A percentile compares a stretch with the other conserved stretches of the same genome.
phyloP scores from a whole-genome alignment of 2,329 filamentous ascomycete species.

The Tothia fuscella region DNA sequence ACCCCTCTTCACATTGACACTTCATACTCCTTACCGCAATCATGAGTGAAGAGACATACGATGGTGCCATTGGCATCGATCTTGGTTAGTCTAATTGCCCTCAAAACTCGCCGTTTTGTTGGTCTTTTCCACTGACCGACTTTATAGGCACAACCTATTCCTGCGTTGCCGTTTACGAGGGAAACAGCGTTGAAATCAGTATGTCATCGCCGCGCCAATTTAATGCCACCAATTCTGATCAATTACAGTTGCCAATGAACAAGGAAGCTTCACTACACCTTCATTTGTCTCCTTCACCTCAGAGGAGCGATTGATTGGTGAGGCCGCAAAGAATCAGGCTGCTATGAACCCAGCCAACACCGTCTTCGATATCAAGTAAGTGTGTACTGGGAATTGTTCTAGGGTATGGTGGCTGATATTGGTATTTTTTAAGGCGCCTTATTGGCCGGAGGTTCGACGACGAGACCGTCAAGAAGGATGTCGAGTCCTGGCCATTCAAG shows the following conservation, averaged over 20 bases:
- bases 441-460: slow-evolving; percentile 95
- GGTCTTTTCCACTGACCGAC: slow-evolving; percentile 18
- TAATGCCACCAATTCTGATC: slow-evolving; percentile 15
- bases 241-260: slow-evolving; percentile 80
- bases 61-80: slow-evolving; percentile 99
- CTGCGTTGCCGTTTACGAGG: slow-evolving; percentile 98
- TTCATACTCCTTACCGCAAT: slow-evolving; percentile 28
- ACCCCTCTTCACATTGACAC: neutral
- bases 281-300: slow-evolving; percentile 99
- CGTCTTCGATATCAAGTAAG: slow-evolving; percentile 97
- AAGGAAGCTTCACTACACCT: slow-evolving; percentile 97
- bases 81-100: slow-evolving; percentile 55
- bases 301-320: slow-evolving; percentile 97
- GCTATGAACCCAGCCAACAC: slow-evolving; percentile 99
- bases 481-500: slow-evolving; percentile 99
- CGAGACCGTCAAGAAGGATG: slow-evolving; percentile 95
- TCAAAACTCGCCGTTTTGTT: neutral
- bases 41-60: slow-evolving; percentile 90
- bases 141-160: slow-evolving; percentile 91
- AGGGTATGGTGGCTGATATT: slow-evolving; percentile 7
- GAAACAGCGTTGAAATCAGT: slow-evolving; percentile 99
- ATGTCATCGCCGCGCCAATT: slow-evolving; percentile 28
- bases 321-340: slow-evolving; percentile 99
- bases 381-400: slow-evolving; percentile 14
- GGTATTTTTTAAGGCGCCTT: slow-evolving; percentile 58